Evolutionary conservation across 2,329 filamentous ascomycete species (phyloP), one percentile per base, ranked within the genome.

Genomic region (Dendrostoma leiphaemia): DNA sequence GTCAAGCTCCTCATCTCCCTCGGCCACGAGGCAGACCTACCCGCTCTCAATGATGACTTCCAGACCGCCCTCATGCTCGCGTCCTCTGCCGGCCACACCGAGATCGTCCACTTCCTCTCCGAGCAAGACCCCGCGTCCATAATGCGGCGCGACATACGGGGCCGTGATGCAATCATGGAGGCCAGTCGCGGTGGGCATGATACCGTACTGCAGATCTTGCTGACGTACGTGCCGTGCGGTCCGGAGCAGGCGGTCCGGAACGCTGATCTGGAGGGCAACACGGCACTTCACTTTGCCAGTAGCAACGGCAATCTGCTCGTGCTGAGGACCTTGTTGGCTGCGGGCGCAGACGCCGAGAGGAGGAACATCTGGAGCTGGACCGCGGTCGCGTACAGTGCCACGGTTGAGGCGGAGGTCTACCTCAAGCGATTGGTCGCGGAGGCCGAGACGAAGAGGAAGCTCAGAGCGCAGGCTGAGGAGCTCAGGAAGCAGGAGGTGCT

Each of bases 51-150:
- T 69, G 88, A 90, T 63, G 79, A 86, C 59, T 84, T 89, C 64
- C 86, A 93, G 65, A 95, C 91, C 0, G 86, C 91, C 0, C 76
- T 96, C 46, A 91, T 93, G 83, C 79, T 94, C 3, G 91, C 91
- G 10, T 83, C 89, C 1, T 74, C 73, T 6, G 79, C 79, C 1
- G 87, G 88, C 13, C 87, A 90, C 63, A 84, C 87, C 60, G 86
- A 90, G 47, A 82, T 90, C 21, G 90, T 91, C 13, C 83, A 88
- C 59, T 76, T 89, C 32, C 79, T 96, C 5, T 84, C 85, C 65
- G 79, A 85, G 57, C 68, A 76, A 17, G 84, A 89, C 64, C 82
- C 86, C 0, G 69, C 74, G 12, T 83, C 78, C 58, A 85, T 93
- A 46, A 71, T 82, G 4, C 82, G 84, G 51, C 78, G 80, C 44